Evolutionary conservation across 2,329 filamentous ascomycete genomes (phyloP).

Genomic region (Colletotrichum sp.): DNA sequence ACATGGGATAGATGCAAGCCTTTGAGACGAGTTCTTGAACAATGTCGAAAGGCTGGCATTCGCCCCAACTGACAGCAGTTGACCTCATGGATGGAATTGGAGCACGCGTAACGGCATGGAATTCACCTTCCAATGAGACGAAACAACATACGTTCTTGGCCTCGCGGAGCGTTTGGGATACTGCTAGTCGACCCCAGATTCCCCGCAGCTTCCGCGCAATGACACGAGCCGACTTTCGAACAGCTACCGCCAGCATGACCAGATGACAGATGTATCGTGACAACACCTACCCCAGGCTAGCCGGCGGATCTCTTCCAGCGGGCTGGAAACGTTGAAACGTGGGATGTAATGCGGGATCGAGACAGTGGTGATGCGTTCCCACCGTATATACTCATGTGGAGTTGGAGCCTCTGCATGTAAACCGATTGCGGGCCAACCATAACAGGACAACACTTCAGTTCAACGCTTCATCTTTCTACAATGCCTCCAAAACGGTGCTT

Average conservation of each 20-base stretch:
- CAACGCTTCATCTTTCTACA: background rate
- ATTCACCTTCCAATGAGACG: background rate
- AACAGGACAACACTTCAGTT: background rate
- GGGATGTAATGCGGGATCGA: conserved; percentile 4
- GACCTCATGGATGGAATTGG: background rate
- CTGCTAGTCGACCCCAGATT: background rate
- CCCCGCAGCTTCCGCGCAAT: background rate
- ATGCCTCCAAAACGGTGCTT: background rate
- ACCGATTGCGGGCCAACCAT: background rate
- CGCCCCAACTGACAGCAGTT: background rate
- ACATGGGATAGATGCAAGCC: background rate
- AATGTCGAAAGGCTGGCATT: background rate
- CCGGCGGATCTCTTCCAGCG: background rate
- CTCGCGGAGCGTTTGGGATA: background rate
- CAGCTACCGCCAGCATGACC: background rate
- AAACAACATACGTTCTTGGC: background rate
- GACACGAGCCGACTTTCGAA: background rate
- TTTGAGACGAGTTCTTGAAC: background rate
- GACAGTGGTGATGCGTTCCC: background rate
- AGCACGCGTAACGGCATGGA: background rate
- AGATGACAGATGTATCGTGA: background rate
- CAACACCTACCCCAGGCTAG: background rate
- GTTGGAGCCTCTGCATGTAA: background rate
- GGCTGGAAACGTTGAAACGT: background rate
- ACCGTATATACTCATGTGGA: background rate